phyloP scores from a whole-genome alignment of 2,329 filamentous ascomycete species.

The Fusarium sp. region DNA sequence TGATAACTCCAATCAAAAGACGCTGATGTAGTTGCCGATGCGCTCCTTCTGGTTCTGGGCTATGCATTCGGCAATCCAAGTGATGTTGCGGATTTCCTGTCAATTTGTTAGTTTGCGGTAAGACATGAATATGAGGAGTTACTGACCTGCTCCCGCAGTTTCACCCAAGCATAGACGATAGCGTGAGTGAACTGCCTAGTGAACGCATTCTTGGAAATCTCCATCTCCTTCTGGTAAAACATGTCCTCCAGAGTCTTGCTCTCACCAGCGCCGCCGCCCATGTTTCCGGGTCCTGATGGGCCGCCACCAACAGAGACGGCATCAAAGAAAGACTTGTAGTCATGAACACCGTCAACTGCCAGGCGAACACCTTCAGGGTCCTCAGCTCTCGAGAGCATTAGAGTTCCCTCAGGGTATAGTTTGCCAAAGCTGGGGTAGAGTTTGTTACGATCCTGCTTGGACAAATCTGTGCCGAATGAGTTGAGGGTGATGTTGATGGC shows the following conservation, averaged over 20 bases:
- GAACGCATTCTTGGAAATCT: constrained; percentile 94
- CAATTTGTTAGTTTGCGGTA: constrained; percentile 49
- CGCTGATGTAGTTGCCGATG: constrained; percentile 98
- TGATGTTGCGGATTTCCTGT: constrained; percentile 99
- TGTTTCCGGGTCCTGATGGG: constrained; percentile 81
- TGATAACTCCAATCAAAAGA: constrained; percentile 73
- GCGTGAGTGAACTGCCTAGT: constrained; percentile 96
- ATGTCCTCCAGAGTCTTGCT: constrained; percentile 94
- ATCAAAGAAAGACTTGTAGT: constrained; percentile 98
- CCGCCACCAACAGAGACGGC: constrained; percentile 83
- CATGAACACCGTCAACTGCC: constrained; percentile 90
- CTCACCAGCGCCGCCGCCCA: constrained; percentile 83
- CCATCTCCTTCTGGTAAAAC: constrained; percentile 99
- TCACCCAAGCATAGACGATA: constrained; percentile 98
- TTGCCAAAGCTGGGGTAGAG: constrained; percentile 93
- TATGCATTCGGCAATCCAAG: constrained; percentile 99
- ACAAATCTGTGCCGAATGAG: constrained; percentile 96
- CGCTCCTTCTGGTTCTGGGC: constrained; percentile 99
- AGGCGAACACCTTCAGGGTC: constrained; percentile 94
- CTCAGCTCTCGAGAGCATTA: constrained; percentile 95
- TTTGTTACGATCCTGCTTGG: constrained; percentile 94
- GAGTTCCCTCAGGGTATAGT: constrained; percentile 91
- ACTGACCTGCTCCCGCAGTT: constrained; percentile 93
- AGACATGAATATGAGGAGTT: constrained; percentile 1
- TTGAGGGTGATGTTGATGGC: constrained; percentile 99